Conservation (phyloP, 768 basidiomycete species). For the Rhodotorula sphaerocarpa region DNA sequence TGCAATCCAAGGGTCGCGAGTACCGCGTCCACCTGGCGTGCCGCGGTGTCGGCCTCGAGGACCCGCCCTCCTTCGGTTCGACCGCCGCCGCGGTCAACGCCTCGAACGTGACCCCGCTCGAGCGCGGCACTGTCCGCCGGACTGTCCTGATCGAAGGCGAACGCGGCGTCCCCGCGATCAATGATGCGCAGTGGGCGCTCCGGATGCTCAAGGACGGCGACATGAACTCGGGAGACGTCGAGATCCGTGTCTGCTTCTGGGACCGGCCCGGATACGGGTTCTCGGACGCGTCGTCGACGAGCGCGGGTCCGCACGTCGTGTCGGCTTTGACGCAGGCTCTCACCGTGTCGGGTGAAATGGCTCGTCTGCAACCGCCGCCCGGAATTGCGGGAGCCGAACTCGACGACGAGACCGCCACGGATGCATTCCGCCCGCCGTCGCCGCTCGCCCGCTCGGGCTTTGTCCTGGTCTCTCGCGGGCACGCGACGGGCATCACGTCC, state of each 20-base stretch:
- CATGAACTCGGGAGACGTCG: constrained; percentile 22
- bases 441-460: constrained; percentile 32
- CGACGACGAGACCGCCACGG: too few relatives aligned
- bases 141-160: constrained; percentile 33
- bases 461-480: constrained; percentile 25
- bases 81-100: neutral
- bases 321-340: constrained; percentile 30
- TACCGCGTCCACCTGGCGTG: constrained; percentile 33
- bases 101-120: neutral
- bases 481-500: constrained; percentile 14
- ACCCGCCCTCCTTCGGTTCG: constrained; percentile 5
- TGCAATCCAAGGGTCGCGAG: constrained; percentile 19
- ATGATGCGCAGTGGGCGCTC: constrained; percentile 27
- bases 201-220: constrained; percentile 30
- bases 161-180: constrained; percentile 18
- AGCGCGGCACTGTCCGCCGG: constrained; percentile 23
- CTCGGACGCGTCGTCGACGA: constrained; percentile 24
- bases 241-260: constrained; percentile 32
- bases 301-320: constrained; percentile 16
- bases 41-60: constrained; percentile 27
- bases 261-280: constrained; percentile 35
- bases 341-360: constrained; percentile 28
- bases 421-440: constrained; percentile 9
- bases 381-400: neutral
- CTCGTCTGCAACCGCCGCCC: constrained; percentile 29